Evolutionary conservation across 169 alveolate species (phyloP), one percentile per base, ranked within the genome.

Genomic region (Plasmodium coatneyi): DNA sequence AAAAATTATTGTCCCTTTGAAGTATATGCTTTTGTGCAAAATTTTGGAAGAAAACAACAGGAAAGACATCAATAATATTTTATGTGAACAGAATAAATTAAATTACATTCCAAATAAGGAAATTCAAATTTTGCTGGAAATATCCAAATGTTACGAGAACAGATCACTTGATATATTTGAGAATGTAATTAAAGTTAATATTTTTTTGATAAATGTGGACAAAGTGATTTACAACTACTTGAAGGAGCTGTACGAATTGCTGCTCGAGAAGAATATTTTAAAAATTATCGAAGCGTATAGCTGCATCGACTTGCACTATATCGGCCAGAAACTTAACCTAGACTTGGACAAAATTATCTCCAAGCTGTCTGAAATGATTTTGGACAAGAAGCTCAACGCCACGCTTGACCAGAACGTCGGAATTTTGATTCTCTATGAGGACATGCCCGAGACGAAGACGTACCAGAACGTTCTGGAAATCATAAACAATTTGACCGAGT

Each of bases 371-470:
- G 99, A 98, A 89, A 98, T 99, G 99, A 99, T 99, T 52, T 93
- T 99, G 46, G 99, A 99, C 95, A 97, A 98, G 91, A 98, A 97
- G 95, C 96, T 99, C 41, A 97, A 97, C 60, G 99, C 99, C 49
- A 99, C 99, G 41, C 95, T 99, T 54, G 99, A 99, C 94, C 99
- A 96, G 82, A 96, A 96, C 32, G 56, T 80, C 22, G 99, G 98
- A 22, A 96, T 98, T 72, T 95, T 99, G 74, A 98, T 97, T 71
- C 92, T 99, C 76, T 98, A 98, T 79, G 98, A 97, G 28, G 97
- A 94, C 56, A 92, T 82, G 92, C 95, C 90, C 30, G 95, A 92
- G 41, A 95, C 94, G 46, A 92, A 96, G 43, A 92, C 92, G 54
- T 91, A 96, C 95, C 96, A 94, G 83, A 96, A 96, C 71, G 96